These are phyloP conservation scores for Saccharomyces hybrid DNA, from an alignment of 1,139 yeast genomes.

Conservation along the genomic window DNA sequence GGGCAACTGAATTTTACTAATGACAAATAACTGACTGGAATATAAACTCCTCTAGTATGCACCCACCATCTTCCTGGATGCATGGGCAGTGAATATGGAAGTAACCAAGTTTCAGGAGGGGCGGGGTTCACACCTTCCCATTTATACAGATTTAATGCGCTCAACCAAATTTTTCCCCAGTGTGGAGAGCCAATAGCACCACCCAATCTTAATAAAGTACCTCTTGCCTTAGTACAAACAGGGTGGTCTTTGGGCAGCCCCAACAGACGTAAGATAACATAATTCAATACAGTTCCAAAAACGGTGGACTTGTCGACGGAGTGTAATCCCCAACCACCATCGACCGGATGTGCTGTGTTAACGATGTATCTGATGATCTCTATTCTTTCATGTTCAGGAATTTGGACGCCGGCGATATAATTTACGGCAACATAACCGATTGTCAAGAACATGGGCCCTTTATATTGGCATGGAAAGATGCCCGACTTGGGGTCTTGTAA, in stretches of 20 bases:
- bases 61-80: slow-evolving; percentile 99
- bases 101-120: slow-evolving; percentile 89
- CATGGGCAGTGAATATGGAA: slow-evolving; percentile 73
- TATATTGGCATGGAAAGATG: slow-evolving; percentile 83
- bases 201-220: slow-evolving; percentile 62
- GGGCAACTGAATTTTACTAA: slow-evolving; percentile 50
- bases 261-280: slow-evolving; percentile 65
- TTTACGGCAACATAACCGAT: slow-evolving; percentile 77
- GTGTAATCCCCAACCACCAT: slow-evolving; percentile 99
- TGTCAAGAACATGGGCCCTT: slow-evolving; percentile 97
- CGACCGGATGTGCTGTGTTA: slow-evolving; percentile 90
- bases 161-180: slow-evolving; percentile 95
- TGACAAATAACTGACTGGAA: slow-evolving; percentile 78
- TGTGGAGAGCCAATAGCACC: slow-evolving; percentile 91
- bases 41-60: slow-evolving; percentile 87
- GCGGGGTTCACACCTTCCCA: slow-evolving; percentile 99
- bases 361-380: slow-evolving; percentile 81
- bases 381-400: slow-evolving; percentile 54
- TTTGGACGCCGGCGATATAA: slow-evolving; percentile 60
- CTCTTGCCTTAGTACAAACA: slow-evolving; percentile 71
- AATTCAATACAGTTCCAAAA: slow-evolving; percentile 87
- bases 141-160: slow-evolving; percentile 68
- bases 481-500: slow-evolving; percentile 74
- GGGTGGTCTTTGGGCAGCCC: slow-evolving; percentile 72
- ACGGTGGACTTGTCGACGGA: slow-evolving; percentile 88